Evolutionary conservation across 495 filamentous ascomycete species (phyloP).

Genomic region (Chaetomidium leptoderma): DNA sequence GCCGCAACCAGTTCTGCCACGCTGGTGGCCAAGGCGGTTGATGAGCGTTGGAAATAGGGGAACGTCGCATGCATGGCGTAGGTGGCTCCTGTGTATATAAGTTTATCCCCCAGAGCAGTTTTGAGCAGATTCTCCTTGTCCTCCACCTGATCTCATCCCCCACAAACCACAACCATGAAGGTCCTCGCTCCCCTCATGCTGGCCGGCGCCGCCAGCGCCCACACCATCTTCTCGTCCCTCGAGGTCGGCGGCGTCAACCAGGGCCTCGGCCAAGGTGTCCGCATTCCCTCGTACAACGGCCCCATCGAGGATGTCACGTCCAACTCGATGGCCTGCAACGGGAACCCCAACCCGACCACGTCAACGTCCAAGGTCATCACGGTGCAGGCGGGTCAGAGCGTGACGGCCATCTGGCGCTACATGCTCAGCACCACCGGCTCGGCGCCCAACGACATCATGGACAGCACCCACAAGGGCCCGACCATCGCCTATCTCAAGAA

Average conservation of each 20-base stretch:
- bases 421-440: constrained; percentile 38
- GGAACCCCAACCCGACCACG: constrained; percentile 50
- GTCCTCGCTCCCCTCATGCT: constrained; percentile 25
- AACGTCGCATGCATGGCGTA: background rate
- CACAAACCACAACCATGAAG: constrained; percentile 24
- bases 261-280: constrained; percentile 27
- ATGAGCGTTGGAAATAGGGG: background rate
- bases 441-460: constrained; percentile 45
- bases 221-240: constrained; percentile 34
- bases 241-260: constrained; percentile 31
- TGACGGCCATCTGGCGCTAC: constrained; percentile 46
- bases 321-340: constrained; percentile 51
- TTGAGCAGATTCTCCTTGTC: constrained; percentile 7
- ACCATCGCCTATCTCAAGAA: constrained; percentile 51
- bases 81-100: background rate
- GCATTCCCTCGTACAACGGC: constrained; percentile 34
- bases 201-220: constrained; percentile 28
- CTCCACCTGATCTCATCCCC: background rate
- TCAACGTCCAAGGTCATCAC: constrained; percentile 35
- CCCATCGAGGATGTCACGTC: constrained; percentile 52
- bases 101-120: too few relatives aligned
- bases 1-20: background rate
- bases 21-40: background rate
- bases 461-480: constrained; percentile 43
- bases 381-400: constrained; percentile 28